Base-by-base conservation (phyloP, 345 rosid genomes). In the Euclidium syriacum region DNA sequence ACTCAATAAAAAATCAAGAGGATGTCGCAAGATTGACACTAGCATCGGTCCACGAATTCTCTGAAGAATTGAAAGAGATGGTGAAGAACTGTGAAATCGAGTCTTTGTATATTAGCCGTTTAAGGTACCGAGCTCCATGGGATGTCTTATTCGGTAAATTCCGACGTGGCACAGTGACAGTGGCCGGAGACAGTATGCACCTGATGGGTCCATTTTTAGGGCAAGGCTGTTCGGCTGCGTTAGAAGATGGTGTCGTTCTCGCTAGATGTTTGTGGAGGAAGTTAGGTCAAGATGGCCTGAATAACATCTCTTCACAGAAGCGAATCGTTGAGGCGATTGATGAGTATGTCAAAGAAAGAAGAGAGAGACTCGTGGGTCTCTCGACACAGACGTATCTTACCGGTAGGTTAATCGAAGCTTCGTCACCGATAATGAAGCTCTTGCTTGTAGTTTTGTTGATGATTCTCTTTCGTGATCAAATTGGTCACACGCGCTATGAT, bases 131-230 rank as follows among this genome's bases (percentile, higher is more conserved):
- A 0, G 35, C 72, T 6, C 87, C 79, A 11, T 75, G 79, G 82
- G 79, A 77, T 6, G 36, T 79, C 15, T 22, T 77, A 14, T 25
- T 36, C 0, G 73, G 72, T 9, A 71, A 39, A 12, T 75, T 68
- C 41, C 38, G 72, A 29, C 75, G 56, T 29, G 81, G 84, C 44
- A 69, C 71, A 0, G 73, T 74, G 19, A 80, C 79, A 19, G 83
- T 82, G 10, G 81, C 83, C 1, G 80, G 91, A 6, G 81, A 79
- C 27, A 75, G 79, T 35, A 65, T 82, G 82, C 87, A 80, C 8
- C 38, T 63, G 15, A 85, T 80, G 87, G 75, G 76, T 30, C 91
- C 83, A 6, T 79, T 77, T 57, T 11, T 79, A 6, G 82, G 84
- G 34, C 86, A 80, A 47, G 88, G 84, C 3, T 79, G 80, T 18